Evolutionary conservation across 768 basidiomycete genomes (phyloP).

Genomic region (Asterophora parasitica): DNA sequence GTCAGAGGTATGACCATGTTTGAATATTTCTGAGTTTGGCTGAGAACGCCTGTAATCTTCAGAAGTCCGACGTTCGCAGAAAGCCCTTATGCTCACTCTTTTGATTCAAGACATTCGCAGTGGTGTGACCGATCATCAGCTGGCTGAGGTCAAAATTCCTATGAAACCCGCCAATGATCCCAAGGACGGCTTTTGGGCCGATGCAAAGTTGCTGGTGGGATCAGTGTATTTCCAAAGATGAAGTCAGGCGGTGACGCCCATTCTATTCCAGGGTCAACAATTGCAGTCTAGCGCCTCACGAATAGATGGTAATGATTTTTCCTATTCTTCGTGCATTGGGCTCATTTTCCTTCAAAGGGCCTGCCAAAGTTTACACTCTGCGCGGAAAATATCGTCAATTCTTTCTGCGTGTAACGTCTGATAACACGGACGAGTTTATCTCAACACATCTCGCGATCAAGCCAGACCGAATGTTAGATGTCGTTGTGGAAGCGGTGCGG

Average conservation of each 20-base stretch:
- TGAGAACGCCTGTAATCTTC: background rate
- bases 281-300: slow-evolving; percentile 60
- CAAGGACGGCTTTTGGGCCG: slow-evolving; percentile 65
- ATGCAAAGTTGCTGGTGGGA: slow-evolving; percentile 54
- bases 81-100: slow-evolving; percentile 53
- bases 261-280: slow-evolving; percentile 33
- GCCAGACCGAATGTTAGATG: slow-evolving; percentile 47
- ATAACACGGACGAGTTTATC: slow-evolving; percentile 45
- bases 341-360: slow-evolving; percentile 36
- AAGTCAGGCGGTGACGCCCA: no score
- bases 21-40: background rate
- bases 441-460: slow-evolving; percentile 56
- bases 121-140: slow-evolving; percentile 47
- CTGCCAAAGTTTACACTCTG: slow-evolving; percentile 60
- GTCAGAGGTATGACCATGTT: slow-evolving; percentile 2
- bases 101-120: slow-evolving; percentile 61
- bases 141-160: slow-evolving; percentile 65
- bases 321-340: background rate
- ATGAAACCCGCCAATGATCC: slow-evolving; percentile 42
- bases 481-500: slow-evolving; percentile 58
- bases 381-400: slow-evolving; percentile 68
- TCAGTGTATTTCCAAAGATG: background rate
- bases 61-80: slow-evolving; percentile 13
- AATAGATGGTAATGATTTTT: slow-evolving; percentile 54
- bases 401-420: slow-evolving; percentile 55